Base-by-base conservation (phyloP, 768 basidiomycete genomes). In the Pilatotrama ljubarskyi region DNA sequence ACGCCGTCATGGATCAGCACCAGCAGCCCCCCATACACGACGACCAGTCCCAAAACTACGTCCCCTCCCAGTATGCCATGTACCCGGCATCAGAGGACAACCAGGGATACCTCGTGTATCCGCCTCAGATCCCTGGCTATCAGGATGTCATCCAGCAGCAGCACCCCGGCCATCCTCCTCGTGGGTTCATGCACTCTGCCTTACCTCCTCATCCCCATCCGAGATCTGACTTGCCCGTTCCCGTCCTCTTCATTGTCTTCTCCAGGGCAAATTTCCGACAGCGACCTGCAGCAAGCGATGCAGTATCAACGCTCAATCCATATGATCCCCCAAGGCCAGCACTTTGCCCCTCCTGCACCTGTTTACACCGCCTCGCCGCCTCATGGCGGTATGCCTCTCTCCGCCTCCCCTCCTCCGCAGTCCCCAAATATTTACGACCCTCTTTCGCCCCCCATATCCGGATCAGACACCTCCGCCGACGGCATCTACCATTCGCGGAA, bases 401-500 rank as follows among this genome's bases (percentile, higher is more conserved):
- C 75, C 69, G 76, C 64, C 42, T 74, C 76, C 62, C 73, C 90
- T 67, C 88, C 91, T 70, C 87, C 90, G 70, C 86, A 86, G 68
- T 83, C 86, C 66, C 87, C 88, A 74, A 83, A 87, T 77, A 83
- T 89, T 77, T 91, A 92, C 75, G 89, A 90, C 78, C 86, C 90
- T 72, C 78, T 91, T 68, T 91, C 90, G 57, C 91, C 91, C 72
- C 89, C 88, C 77, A 80, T 91, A 72, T 92, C 90, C 79, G 90
- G 90, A 78, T 92, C 91, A 77, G 91, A 93, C 77, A 90, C 89
- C 72, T 92, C 91, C 70, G 88, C 81, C 67, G 90, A 91, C 83
- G 88, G 88, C 69, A 74, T 86, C 61, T 87, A 91, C 81, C 86
- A 88, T 77, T 89, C 88, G 62, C 78, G 82, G 72, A 90, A 90